These are phyloP conservation scores for Lomentospora prolificans DNA, from an alignment of 2,329 filamentous ascomycete genomes.

Conservation along the genomic window DNA sequence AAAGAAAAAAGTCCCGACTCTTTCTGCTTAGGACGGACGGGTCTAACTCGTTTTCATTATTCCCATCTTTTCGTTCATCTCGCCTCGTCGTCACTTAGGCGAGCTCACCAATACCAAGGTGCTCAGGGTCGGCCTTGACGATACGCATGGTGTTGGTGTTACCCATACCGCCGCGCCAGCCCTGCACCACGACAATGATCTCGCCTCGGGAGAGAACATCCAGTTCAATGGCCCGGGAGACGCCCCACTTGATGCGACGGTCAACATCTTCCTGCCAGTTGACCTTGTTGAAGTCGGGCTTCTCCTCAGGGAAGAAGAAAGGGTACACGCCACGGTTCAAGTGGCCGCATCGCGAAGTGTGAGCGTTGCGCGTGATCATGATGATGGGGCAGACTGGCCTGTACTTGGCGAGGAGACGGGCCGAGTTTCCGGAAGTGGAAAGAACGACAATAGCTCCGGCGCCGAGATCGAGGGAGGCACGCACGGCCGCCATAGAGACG, in stretches of 20 bases:
- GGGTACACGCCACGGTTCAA: slow-evolving; percentile 97
- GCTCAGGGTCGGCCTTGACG: slow-evolving; percentile 49
- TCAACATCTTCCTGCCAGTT: slow-evolving; percentile 99
- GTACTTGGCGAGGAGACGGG: slow-evolving; percentile 95
- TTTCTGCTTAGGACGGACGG: too few relatives aligned
- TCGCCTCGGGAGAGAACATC: slow-evolving; percentile 64
- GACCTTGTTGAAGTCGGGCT: slow-evolving; percentile 86
- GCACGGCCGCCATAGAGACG: slow-evolving; percentile 93
- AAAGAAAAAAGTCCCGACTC: neutral
- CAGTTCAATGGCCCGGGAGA: slow-evolving; percentile 76
- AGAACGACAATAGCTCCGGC: slow-evolving; percentile 93
- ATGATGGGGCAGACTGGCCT: slow-evolving; percentile 98
- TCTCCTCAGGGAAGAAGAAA: slow-evolving; percentile 85
- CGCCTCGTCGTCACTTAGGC: slow-evolving; percentile 1
- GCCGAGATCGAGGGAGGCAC: slow-evolving; percentile 89
- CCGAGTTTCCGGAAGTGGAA: slow-evolving; percentile 90
- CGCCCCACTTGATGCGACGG: slow-evolving; percentile 93
- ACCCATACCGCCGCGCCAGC: slow-evolving; percentile 85
- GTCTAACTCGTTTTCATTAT: too few relatives aligned
- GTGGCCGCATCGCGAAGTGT: slow-evolving; percentile 81
- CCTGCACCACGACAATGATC: slow-evolving; percentile 74
- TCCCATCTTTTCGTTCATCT: neutral
- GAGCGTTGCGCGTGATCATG: slow-evolving; percentile 88
- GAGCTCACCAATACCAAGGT: slow-evolving; percentile 44
- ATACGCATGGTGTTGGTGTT: slow-evolving; percentile 75